Evolutionary conservation across 345 rosid species (phyloP).

Genomic region (Mercurialis annua): DNA sequence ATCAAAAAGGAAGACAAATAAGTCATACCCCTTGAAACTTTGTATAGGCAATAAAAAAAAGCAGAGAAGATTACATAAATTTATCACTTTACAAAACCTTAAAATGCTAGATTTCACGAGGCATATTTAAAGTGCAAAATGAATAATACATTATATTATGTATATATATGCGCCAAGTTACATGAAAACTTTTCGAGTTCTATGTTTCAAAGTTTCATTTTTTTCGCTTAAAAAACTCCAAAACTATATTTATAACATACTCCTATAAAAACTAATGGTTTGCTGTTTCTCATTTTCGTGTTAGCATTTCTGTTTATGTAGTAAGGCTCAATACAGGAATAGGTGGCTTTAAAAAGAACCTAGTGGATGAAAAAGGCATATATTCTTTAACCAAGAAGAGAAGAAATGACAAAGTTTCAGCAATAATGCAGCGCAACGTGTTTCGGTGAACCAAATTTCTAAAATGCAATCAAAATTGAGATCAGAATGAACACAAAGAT

Average conservation of each 20-base stretch:
- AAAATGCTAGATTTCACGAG: constrained; percentile 10
- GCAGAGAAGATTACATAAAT: constrained; percentile 10
- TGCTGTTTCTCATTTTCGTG: too few species aligned
- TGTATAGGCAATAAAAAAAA: neutral
- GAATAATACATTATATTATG: neutral
- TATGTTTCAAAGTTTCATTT: too few species aligned
- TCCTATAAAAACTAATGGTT: too few species aligned
- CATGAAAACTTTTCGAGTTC: too few species aligned
- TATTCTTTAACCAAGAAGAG: constrained; percentile 30
- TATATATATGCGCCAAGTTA: too few species aligned
- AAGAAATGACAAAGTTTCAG: constrained; percentile 8
- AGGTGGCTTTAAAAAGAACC: constrained; percentile 9
- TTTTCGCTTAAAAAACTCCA: too few species aligned
- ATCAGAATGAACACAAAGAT: neutral
- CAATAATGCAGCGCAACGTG: constrained; percentile 8
- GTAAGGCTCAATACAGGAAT: constrained; percentile 4
- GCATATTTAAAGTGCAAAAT: constrained; percentile 12
- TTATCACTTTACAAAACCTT: constrained; percentile 8
- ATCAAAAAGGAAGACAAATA: neutral
- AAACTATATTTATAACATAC: too few species aligned
- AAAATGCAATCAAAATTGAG: constrained; percentile 1
- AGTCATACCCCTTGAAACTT: neutral
- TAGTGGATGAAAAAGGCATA: constrained; percentile 16
- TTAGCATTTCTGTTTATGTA: too few species aligned
- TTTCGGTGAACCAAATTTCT: constrained; percentile 4